These are phyloP conservation scores for Chytriomyces sp. DNA, from an alignment of 192 early-diverging fungal genomes.

Conservation along the genomic window DNA sequence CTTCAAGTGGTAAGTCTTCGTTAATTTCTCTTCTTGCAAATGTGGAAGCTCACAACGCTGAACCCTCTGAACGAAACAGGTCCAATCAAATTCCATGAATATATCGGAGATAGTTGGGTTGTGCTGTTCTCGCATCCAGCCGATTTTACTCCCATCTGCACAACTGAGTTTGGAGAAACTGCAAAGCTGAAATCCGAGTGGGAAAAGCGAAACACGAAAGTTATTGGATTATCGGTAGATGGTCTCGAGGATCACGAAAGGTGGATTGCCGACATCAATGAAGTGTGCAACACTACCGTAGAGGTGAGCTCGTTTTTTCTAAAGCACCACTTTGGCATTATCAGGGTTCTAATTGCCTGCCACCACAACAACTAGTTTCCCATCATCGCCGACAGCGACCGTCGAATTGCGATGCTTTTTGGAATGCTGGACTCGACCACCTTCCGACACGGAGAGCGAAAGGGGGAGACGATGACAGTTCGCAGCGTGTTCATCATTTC, in stretches of 20 bases:
- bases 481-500: slow-evolving; percentile 95
- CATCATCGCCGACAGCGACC: slow-evolving; percentile 90
- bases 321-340: slow-evolving; percentile 57
- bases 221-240: slow-evolving; percentile 92
- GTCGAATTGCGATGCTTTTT: slow-evolving; percentile 85
- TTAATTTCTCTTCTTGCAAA: too few relatives aligned
- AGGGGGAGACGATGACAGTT: slow-evolving; percentile 92
- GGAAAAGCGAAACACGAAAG: slow-evolving; percentile 79
- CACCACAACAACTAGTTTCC: slow-evolving; percentile 85
- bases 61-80: too few relatives aligned
- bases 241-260: slow-evolving; percentile 74
- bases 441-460: slow-evolving; percentile 79
- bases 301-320: too few relatives aligned
- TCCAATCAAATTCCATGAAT: slow-evolving; percentile 87
- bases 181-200: slow-evolving; percentile 82
- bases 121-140: slow-evolving; percentile 98
- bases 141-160: slow-evolving; percentile 97
- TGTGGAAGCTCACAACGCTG: too few relatives aligned
- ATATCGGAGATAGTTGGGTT: slow-evolving; percentile 83
- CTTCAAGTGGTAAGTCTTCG: too few relatives aligned
- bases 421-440: slow-evolving; percentile 96
- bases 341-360: neutral
- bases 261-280: slow-evolving; percentile 94
- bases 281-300: slow-evolving; percentile 22
- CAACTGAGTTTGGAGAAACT: slow-evolving; percentile 93